Percentiles rank a stretch among this genome's conserved stretches.
Conservation (phyloP, 768 basidiomycete species). For the Dentipellis fragilis region DNA sequence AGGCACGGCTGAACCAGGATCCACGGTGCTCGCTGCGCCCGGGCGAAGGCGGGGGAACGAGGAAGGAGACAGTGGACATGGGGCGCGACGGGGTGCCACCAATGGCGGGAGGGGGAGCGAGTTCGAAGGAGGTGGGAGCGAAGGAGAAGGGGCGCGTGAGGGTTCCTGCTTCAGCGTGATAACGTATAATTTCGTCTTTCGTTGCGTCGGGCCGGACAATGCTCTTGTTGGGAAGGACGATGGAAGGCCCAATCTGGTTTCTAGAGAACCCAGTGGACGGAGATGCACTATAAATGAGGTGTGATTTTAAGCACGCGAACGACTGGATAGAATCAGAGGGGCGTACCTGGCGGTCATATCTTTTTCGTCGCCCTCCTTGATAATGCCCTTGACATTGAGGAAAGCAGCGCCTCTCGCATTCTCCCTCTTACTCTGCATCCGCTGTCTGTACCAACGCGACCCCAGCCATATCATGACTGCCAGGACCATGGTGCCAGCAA, state of each 20-base stretch:
- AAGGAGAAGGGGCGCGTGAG: slow-evolving; percentile 31
- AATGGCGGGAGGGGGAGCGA: background rate
- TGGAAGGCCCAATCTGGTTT: slow-evolving; percentile 29
- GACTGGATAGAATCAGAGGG: too few species aligned
- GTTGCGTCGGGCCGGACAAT: slow-evolving; percentile 27
- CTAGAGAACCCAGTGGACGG: slow-evolving; percentile 28
- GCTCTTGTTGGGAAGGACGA: slow-evolving; percentile 45
- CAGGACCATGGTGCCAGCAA: slow-evolving; percentile 32
- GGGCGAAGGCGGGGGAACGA: background rate
- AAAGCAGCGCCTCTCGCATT: slow-evolving; percentile 32
- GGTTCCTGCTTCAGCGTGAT: slow-evolving; percentile 32
- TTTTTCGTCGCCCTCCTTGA: slow-evolving; percentile 23
- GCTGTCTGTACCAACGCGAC: slow-evolving; percentile 32
- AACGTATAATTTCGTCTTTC: slow-evolving; percentile 33
- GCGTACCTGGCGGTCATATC: background rate
- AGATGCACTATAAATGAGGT: background rate
- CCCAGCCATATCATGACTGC: slow-evolving; percentile 33
- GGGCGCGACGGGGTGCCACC: background rate
- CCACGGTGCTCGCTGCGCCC: background rate
- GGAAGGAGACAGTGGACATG: slow-evolving; percentile 7
- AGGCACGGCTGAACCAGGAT: slow-evolving; percentile 9
- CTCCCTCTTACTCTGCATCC: slow-evolving; percentile 25
- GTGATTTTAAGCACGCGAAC: background rate
- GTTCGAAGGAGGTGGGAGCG: slow-evolving; percentile 22
- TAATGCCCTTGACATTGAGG: slow-evolving; percentile 38